Evolutionary conservation across 2,329 filamentous ascomycete species (phyloP).

Genomic region (Zalaria sp.): DNA sequence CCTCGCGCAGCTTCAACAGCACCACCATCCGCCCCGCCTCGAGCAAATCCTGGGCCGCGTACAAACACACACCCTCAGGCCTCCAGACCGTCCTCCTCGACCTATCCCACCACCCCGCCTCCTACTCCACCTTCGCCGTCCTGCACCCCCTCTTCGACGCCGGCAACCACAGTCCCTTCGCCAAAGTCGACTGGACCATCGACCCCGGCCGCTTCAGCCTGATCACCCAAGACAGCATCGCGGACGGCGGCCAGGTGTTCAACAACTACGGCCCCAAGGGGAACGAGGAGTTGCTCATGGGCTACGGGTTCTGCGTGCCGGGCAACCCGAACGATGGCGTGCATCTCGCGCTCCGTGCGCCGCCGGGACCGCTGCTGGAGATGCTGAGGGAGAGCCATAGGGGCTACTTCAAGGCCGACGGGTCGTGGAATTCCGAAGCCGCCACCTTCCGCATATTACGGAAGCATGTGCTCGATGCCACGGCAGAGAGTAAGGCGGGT

Average conservation of each 20-base stretch:
- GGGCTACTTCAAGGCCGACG: slow-evolving; percentile 17
- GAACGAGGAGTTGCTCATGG: slow-evolving; percentile 38
- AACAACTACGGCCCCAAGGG: slow-evolving; percentile 41
- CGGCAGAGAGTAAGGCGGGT: not conserved
- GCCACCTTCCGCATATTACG: slow-evolving; percentile 22
- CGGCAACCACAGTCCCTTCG: slow-evolving; percentile 31
- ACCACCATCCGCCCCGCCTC: slow-evolving; percentile 17
- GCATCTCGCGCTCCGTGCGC: slow-evolving; percentile 25
- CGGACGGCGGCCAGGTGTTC: slow-evolving; percentile 28
- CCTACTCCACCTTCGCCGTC: slow-evolving; percentile 25
- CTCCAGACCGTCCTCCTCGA: slow-evolving; percentile 19
- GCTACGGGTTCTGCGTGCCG: slow-evolving; percentile 37
- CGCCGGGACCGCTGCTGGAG: slow-evolving; percentile 21
- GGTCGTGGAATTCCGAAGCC: slow-evolving; percentile 19
- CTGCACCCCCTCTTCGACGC: slow-evolving; percentile 37
- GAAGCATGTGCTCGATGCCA: slow-evolving; percentile 1
- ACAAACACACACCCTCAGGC: slow-evolving; percentile 15
- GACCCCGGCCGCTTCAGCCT: slow-evolving; percentile 25
- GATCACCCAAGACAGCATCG: slow-evolving; percentile 18
- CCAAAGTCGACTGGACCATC: slow-evolving; percentile 34
- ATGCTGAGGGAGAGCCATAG: slow-evolving; percentile 15
- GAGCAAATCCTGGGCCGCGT: slow-evolving; percentile 21
- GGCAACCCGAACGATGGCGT: slow-evolving; percentile 34
- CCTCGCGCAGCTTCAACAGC: slow-evolving; percentile 37
- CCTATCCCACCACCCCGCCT: slow-evolving; percentile 16